Evolutionary conservation across 1,284 basidiomycete species (phyloP), one percentile per base, ranked within the genome.

Genomic region (Entoloma clypeatum): DNA sequence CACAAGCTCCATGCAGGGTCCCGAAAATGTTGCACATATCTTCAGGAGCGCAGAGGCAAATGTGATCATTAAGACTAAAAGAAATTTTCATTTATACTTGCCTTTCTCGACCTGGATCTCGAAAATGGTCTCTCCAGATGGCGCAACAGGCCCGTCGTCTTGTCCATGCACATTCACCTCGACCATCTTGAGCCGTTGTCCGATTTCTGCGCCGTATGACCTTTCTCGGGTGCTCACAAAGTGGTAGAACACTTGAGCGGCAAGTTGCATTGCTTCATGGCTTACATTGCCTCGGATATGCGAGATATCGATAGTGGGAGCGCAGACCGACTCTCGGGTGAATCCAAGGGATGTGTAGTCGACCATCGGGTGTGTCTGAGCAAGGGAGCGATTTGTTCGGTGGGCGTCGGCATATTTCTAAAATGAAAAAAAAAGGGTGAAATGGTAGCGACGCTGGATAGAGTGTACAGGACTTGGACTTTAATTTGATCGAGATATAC

Each of bases 11-110:
- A 42, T 71, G 69, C 21, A 72, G 44, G 5, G 58, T 65, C 7
- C 62, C 59, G 41, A 63, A 62, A 8, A 65, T 46, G 36, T 72
- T 71, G 47, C 66, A 66, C 68, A 72, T 71, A 44, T 70, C 69
- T 70, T 32, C 4, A 39, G 19, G 7, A 26, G 27, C 9, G 18
- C 17, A 27, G 41, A 33, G 31, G 19, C 13, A 22, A 6, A 27
- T 16, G 25, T 11, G 5, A 16, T n/a, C 6, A 13, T 25, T 7
- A 32, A 33, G 32, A 21, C 14, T 27, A 17, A 13, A 11, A 18
- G 17, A n/a, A n/a, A n/a, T n/a, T n/a, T n/a, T n/a, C 18, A 29
- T 22, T 11, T 7, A 23, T 11, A 43, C 59, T 22, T 40, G 69
- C 72, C 71, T 60, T 60, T 50, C 4, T 57, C 53, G 4, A 73